Evolutionary conservation across 495 filamentous ascomycete species (phyloP), one percentile per base, ranked within the genome.

Genomic region (Neurospora sp.): DNA sequence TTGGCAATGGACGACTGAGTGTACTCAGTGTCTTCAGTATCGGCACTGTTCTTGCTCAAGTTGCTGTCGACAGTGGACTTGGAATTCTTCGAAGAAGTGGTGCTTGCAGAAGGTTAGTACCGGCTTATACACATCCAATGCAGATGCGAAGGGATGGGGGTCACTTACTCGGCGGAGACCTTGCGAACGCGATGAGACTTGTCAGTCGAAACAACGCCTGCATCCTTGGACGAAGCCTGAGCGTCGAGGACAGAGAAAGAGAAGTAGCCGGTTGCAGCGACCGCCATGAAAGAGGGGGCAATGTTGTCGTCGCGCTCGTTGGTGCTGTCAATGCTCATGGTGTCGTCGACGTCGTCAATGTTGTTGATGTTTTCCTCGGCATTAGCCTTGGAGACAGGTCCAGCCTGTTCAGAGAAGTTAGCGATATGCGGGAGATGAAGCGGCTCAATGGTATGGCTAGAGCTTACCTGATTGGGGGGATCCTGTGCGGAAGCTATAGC

Each of bases 281-380:
- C 2, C 0, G 3, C 7, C 14, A 9, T 5, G 3, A 6, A 18
- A 5, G 53, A 0, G 20, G 18, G 3, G 3, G 4, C 4, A 12
- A 2, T 12, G 10, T 22, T 53, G 46, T 22, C 46, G 10, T 3
- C 0, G 5, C 4, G 9, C 10, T 22, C 20, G 46, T 22, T 0
- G 10, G 2, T 61, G 53, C 0, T 31, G 53, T 31, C 53, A 1
- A 61, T 61, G 11, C 22, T 27, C 11, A 59, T 48, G 22, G 12
- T 12, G 16, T 61, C 12, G 14, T 61, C 27, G 20, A 61, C 6
- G 12, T 35, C 27, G 2, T 12, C 1, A 1, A 5, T 6, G 10
- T 14, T 53, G 20, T 14, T 53, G 20, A 14, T 27, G 1, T 22
- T 53, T 2, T 53, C 48, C 4, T 4, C 2, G 48, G 20, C 20